Conservation (phyloP, 345 rosid genomes). For the Lepidium sativum region DNA sequence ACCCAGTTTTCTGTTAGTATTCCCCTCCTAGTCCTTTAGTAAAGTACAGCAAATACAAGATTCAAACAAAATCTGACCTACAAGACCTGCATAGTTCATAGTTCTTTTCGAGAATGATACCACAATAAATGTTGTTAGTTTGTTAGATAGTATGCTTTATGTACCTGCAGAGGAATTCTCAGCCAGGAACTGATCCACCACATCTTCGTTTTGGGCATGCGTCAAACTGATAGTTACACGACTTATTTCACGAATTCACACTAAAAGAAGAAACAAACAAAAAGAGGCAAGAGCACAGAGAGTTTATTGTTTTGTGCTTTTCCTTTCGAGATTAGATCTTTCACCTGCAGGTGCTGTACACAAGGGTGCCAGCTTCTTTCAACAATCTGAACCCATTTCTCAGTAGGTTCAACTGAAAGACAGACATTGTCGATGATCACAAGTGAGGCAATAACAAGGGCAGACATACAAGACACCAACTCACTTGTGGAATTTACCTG, state of each 20-base stretch:
- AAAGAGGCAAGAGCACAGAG: neutral
- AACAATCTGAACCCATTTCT: conserved; percentile 76
- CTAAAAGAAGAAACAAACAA: conserved; percentile 1
- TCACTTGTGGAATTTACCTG: conserved; percentile 41
- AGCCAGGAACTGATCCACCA: conserved; percentile 59
- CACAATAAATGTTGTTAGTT: neutral
- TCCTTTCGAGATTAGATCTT: neutral
- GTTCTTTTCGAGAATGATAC: neutral
- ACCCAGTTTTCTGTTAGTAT: conserved; percentile 1
- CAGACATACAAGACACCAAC: neutral
- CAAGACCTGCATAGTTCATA: neutral
- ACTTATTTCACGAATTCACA: neutral
- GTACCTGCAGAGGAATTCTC: conserved; percentile 67
- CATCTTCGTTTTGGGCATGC: conserved; percentile 84
- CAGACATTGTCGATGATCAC: neutral
- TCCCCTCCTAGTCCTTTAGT: neutral
- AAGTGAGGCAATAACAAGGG: neutral
- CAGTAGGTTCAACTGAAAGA: conserved; percentile 63
- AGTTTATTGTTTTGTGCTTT: neutral
- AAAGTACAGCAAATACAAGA: neutral
- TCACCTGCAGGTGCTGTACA: conserved; percentile 97
- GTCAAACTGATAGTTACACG: conserved; percentile 54
- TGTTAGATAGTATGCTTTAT: neutral
- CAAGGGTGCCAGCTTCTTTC: conserved; percentile 69
- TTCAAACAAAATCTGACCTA: neutral